Evolutionary conservation across 768 basidiomycete genomes (phyloP), one percentile per base, ranked within the genome.

Genomic region (Psilocybe tampanensis): DNA sequence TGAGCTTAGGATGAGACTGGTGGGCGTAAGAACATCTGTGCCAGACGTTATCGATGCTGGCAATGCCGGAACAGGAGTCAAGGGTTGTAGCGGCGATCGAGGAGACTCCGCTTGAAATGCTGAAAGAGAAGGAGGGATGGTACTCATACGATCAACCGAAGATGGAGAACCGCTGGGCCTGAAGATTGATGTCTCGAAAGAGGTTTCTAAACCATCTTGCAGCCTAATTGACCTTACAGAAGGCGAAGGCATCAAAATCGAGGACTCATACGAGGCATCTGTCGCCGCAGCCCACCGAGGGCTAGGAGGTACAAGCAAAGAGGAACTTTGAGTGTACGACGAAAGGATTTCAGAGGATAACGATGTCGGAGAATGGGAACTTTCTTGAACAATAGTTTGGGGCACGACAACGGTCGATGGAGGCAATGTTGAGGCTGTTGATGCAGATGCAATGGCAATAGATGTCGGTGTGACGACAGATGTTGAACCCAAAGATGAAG

Each of bases 141-240:
- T 39, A 13, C 36, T 39, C 36, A 39, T 39, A 39, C 36, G 36
- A 39, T 39, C 15, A 6, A 70, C 66, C 8, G 76, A 74, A 18
- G 70, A 80, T 1, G 78, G 68, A 18, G 80, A 75, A 43, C 75
- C 81, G 58, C 81, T 89, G 0, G 90, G 88, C 24, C 87, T 76
- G 65, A 92, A 73, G 67, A 88, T 78, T 0, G 90, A 91, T 0
- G 90, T 90, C 55, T 92, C 91, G 55, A 85, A 87, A 0, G 89
- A 91, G 0, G 65, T 72, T 60, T 92, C 91, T 8, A 64, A 72
- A 3, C 78, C 81, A 43, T 93, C 90, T 1, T 80, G 83, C 43
- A 91, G 67, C 22, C 75, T 77, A 19, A 81, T 55, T 3, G 81
- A 82, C 21, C 70, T 70, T 3, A 83, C 74, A 19, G 88, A 86